These are phyloP conservation scores for Apophysomyces ossiformis DNA, from an alignment of 371 early-diverging fungal genomes.

Conservation along the genomic window DNA sequence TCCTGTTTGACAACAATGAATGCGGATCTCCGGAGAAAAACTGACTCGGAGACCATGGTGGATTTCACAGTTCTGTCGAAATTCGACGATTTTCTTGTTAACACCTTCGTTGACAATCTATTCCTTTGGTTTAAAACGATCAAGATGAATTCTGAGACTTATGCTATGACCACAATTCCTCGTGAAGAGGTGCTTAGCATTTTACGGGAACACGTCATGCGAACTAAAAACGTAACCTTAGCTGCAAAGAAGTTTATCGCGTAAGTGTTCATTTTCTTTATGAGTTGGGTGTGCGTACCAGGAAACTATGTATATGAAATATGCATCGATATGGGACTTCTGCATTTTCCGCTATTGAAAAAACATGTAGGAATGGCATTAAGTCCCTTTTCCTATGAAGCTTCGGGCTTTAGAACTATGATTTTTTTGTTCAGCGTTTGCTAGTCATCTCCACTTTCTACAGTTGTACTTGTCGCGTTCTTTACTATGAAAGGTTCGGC, in stretches of 20 bases:
- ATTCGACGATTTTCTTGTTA: slow-evolving; percentile 68
- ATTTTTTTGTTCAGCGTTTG: too few species aligned
- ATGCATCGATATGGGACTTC: background rate
- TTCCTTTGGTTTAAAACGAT: slow-evolving; percentile 67
- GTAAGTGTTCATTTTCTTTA: background rate
- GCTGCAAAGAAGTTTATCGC: slow-evolving; percentile 1
- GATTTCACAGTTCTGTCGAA: slow-evolving; percentile 51
- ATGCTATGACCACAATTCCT: slow-evolving; percentile 11
- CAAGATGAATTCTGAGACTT: slow-evolving; percentile 39
- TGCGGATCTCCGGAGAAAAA: too few species aligned
- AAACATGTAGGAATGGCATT: too few species aligned
- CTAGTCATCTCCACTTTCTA: too few species aligned
- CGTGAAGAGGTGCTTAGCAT: slow-evolving; percentile 32
- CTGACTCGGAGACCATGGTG: slow-evolving; percentile 11
- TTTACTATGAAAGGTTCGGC: too few species aligned
- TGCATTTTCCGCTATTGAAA: too few species aligned
- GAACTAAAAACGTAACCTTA: background rate
- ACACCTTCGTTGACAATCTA: slow-evolving; percentile 59
- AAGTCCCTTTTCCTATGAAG: too few species aligned
- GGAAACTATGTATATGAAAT: background rate
- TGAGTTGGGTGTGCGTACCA: background rate
- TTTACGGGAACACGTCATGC: slow-evolving; percentile 37
- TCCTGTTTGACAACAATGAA: too few species aligned
- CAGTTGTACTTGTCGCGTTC: too few species aligned
- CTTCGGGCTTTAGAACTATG: too few species aligned